Percentiles rank a stretch among this genome's conserved stretches.
These are phyloP conservation scores for Pseudisothecium myosuroides DNA, from an alignment of 225 moss, liverwort and hornwort species.

Conservation along the genomic window DNA sequence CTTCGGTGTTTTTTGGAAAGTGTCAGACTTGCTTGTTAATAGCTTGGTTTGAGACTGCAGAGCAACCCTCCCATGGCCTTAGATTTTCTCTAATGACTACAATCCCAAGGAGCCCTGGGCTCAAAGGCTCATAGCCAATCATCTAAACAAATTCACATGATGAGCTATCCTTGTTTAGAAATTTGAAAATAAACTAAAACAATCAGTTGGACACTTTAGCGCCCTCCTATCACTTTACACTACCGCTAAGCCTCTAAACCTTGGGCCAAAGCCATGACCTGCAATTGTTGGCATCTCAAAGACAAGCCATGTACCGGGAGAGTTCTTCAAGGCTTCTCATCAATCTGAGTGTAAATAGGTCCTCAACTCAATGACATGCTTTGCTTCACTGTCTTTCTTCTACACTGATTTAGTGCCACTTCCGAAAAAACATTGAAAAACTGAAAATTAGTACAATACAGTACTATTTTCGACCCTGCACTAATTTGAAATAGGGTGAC, in stretches of 20 bases:
- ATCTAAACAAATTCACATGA: too few relatives aligned
- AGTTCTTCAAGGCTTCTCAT: background rate
- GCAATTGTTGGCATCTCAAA: background rate
- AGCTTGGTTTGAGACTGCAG: too few relatives aligned
- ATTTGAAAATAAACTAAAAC: background rate
- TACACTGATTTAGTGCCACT: too few relatives aligned
- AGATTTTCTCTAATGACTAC: too few relatives aligned
- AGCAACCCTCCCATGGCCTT: too few relatives aligned
- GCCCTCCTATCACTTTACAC: background rate
- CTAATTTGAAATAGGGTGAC: background rate
- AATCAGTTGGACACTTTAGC: background rate
- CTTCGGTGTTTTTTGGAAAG: too few relatives aligned
- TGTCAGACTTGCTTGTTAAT: too few relatives aligned
- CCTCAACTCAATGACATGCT: background rate
- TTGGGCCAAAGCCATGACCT: too few relatives aligned
- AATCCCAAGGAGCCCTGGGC: too few relatives aligned
- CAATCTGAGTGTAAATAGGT: too few relatives aligned
- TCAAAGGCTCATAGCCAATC: too few relatives aligned
- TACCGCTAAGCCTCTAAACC: background rate
- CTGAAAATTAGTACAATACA: background rate
- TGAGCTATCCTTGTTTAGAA: too few relatives aligned
- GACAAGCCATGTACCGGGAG: fast-evolving
- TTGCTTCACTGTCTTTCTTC: background rate
- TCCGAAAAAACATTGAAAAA: background rate
- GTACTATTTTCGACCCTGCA: background rate